These are phyloP conservation scores for Lodderomyces beijingensis DNA, from an alignment of 1,139 yeast species.

Conservation along the genomic window DNA sequence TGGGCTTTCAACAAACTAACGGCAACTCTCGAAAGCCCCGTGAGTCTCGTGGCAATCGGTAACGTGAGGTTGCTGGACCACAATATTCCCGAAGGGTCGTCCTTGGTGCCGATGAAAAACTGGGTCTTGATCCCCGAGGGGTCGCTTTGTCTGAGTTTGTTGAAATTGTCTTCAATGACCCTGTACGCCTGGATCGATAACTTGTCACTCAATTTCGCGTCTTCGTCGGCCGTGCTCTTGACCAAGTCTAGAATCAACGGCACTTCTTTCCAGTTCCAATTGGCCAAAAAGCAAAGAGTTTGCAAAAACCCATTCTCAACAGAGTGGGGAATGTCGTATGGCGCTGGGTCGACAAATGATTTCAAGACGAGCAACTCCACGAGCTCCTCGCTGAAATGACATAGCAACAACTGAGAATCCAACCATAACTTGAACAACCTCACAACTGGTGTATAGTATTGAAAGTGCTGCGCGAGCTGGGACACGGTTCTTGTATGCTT, in stretches of 20 bases:
- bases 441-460: conserved; percentile 73
- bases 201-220: conserved; percentile 50
- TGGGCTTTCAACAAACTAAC: conserved; percentile 43
- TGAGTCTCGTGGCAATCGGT: conserved; percentile 81
- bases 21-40: conserved; percentile 82
- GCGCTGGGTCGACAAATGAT: conserved; percentile 84
- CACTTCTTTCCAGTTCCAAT: conserved; percentile 94
- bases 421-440: conserved; percentile 87
- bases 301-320: conserved; percentile 79
- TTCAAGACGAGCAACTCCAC: conserved; percentile 78
- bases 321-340: conserved; percentile 75
- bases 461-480: conserved; percentile 67
- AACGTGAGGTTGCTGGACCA: conserved; percentile 73
- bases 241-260: conserved; percentile 74
- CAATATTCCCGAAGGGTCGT: conserved; percentile 76
- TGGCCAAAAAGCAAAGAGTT: conserved; percentile 62
- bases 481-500: conserved; percentile 79
- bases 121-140: conserved; percentile 80
- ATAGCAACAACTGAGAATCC: conserved; percentile 60
- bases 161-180: conserved; percentile 59
- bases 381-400: conserved; percentile 72
- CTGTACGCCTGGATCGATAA: conserved; percentile 62
- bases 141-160: conserved; percentile 64
- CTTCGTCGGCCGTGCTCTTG: conserved; percentile 39
- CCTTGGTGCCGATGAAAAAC: conserved; percentile 74